These are phyloP conservation scores for Leptographium procerum DNA, from an alignment of 2,329 filamentous ascomycete genomes.

Conservation along the genomic window DNA sequence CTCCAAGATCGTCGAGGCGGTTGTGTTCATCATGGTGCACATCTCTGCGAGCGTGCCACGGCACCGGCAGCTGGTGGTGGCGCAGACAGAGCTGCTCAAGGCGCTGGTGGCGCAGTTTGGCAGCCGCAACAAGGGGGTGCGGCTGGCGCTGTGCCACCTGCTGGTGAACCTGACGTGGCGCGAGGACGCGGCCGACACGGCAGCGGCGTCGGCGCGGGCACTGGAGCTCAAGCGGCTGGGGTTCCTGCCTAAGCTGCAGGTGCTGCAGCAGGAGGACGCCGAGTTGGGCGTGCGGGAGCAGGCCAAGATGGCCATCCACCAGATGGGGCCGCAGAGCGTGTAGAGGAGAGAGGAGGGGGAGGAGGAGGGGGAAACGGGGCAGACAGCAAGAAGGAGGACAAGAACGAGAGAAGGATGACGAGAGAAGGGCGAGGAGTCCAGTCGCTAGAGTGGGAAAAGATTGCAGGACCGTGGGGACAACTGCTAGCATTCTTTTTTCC, in stretches of 20 bases:
- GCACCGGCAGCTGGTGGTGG: constrained; percentile 67
- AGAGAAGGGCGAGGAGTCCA: no score
- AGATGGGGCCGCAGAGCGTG: constrained; percentile 32
- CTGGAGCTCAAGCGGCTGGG: constrained; percentile 60
- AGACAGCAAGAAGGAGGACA: neutral
- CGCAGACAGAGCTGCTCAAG: constrained; percentile 64
- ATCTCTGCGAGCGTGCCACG: constrained; percentile 70
- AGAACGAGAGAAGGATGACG: neutral
- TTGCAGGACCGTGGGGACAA: neutral
- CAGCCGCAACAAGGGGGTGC: constrained; percentile 62
- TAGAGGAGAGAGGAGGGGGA: neutral
- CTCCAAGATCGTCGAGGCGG: constrained; percentile 62
- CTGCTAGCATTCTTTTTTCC: no score
- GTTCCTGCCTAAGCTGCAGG: constrained; percentile 54
- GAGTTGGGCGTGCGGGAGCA: constrained; percentile 77
- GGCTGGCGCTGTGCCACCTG: constrained; percentile 70
- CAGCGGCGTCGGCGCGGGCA: constrained; percentile 55
- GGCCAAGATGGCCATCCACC: constrained; percentile 66
- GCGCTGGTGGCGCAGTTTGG: constrained; percentile 62
- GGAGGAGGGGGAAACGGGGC: neutral
- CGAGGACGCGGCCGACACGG: constrained; percentile 59
- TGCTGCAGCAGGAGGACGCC: constrained; percentile 50
- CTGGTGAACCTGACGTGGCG: constrained; percentile 77
- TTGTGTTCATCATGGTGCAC: constrained; percentile 76
- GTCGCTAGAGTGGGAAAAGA: no score